Evolutionary conservation across 1,139 yeast species (phyloP), one percentile per base, ranked within the genome.

Genomic region (Debaryomyces sp.): DNA sequence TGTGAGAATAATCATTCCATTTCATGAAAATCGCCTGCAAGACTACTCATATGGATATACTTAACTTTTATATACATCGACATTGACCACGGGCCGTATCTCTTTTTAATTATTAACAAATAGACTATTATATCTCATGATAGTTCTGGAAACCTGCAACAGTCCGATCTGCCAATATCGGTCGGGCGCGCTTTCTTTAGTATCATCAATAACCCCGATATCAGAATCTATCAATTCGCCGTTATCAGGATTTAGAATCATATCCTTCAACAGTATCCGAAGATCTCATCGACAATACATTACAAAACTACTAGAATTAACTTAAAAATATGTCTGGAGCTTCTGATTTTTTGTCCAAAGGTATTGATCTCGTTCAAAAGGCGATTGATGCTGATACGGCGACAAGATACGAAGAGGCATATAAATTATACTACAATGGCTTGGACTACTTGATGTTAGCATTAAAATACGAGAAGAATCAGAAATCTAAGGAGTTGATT

Each of bases 351-450:
- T 77, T 94, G 43, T 84, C 88, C 54, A 95, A 94, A 67, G 99
- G 98, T 18, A 91, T 94, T 30, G 97, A 91, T 55, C 78, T 92
- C 44, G 96, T 94, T 13, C 96, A 91, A 63, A 87, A 87, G 68
- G 99, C 99, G 23, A 91, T 95, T 49, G 97, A 92, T 64, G 92
- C 96, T 6, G 99, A 95, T 66, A 85, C 90, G 22, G 94, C 92
- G 27, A 88, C 95, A 43, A 79, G 87, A 56, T 94, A 92, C 60
- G 97, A 90, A 51, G 98, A 94, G 56, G 99, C 99, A 0, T 94
- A 94, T 67, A 89, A 90, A 52, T 80, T 90, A 43, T 95, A 95
- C 70, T 91, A 89, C 73, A 89, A 89, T 60, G 98, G 98, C 3
- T 77, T 95, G 52, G 99, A 94, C 66, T 95, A 94, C 68, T 77